Conservation (phyloP, 306 rosid genomes). For the Vigna hirtella region DNA sequence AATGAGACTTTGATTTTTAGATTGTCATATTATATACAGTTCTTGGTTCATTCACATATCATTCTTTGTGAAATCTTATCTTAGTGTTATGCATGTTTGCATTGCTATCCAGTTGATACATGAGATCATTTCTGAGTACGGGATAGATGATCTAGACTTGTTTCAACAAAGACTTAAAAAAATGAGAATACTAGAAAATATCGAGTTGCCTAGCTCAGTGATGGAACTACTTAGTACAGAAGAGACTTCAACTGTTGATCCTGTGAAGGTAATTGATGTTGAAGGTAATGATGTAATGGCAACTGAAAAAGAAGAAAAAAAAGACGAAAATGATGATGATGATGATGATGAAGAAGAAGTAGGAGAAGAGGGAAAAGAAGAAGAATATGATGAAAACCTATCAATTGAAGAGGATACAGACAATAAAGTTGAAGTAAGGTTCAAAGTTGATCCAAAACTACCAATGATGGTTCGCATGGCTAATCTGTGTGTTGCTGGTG, state of each 20-base stretch:
- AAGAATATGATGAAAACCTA: conserved; percentile 44
- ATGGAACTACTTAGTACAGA: conserved; percentile 53
- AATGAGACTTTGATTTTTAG: conserved; percentile 15
- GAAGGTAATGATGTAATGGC: conserved; percentile 50
- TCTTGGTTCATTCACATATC: conserved; percentile 16
- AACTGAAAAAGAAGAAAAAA: not conserved
- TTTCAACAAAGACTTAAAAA: conserved; percentile 68
- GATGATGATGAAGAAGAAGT: conserved; percentile 35
- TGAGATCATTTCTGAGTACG: conserved; percentile 73
- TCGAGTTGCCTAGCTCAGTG: conserved; percentile 75
- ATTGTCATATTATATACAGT: conserved; percentile 21
- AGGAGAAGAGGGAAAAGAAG: conserved; percentile 5
- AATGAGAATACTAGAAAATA: conserved; percentile 88
- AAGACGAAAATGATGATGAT: conserved; percentile 33
- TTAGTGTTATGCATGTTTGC: conserved; percentile 32
- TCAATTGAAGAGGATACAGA: conserved; percentile 43
- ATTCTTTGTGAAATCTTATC: conserved; percentile 42
- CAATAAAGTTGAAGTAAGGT: conserved; percentile 49
- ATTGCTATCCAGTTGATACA: conserved; percentile 66
- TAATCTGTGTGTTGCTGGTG: conserved; percentile 91
- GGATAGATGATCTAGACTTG: conserved; percentile 63
- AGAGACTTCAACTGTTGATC: conserved; percentile 48
- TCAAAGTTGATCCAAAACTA: conserved; percentile 59
- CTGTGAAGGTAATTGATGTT: conserved; percentile 49
- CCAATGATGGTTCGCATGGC: conserved; percentile 94